Base-by-base conservation (phyloP, 2,329 filamentous ascomycete genomes). In the Botrytis pseudocinerea region DNA sequence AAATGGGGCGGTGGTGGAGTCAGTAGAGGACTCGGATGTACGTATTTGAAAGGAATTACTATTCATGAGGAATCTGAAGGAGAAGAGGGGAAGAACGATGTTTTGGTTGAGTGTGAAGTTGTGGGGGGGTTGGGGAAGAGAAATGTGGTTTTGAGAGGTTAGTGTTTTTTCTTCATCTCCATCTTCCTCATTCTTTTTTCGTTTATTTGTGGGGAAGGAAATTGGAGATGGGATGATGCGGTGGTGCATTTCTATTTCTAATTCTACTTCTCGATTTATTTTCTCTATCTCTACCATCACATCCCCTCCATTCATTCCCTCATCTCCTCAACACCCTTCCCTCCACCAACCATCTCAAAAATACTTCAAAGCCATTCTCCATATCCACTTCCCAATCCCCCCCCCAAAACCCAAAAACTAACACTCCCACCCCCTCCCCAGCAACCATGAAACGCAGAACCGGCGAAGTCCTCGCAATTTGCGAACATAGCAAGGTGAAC, bases 91-190 rank as follows among this genome's bases (percentile, higher is more conserved):
- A 25, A 65, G 4, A 48, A 65, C 32, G 63, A 65, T 32, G 40
- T 65, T 3, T 32, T 65, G 18, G 63, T 65, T 9, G 40, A 65
- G 18, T 65, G 63, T 65, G 42, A 65, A 12, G 63, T 65, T 48
- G 63, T 65, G 18, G 63, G 63, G 18, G 44, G 42, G 1, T 6
- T 48, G 42, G 63, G 63, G 12, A 65, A 46, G 40, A 65, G 63
- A 65, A 65, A 46, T 32, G 63, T 65, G 63, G 63, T 65, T 48
- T 65, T 65, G 63, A 48, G 63, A 42, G 63, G 63, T 65, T 42
- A 65, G 63, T 65, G 8, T 12, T 7, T 35, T 46, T 22, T 32
- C 40, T 40, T 8, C 32, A 1, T 9, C 9, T 51, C 8, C 25
- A n/a, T 51, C 46, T 22, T 32, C 40, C n/a, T 16, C 32, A 1